Evolutionary conservation across 108 stramenopile species (phyloP).

Genomic region (Cylindrotheca closterium): DNA sequence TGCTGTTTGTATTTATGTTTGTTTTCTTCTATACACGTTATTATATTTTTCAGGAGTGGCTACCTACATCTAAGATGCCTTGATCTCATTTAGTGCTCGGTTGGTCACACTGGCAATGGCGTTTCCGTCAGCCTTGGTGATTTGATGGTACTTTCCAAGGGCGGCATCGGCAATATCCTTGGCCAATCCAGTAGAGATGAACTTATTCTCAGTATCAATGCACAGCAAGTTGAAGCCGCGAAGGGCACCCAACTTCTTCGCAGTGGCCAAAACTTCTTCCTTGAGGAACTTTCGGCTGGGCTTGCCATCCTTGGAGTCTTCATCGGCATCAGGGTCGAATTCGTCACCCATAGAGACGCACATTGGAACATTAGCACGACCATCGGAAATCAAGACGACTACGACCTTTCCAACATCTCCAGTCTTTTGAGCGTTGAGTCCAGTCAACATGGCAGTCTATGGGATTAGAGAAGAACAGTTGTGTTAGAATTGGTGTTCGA

Average conservation of each 20-base stretch:
- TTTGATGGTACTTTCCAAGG: slow-evolving; percentile 84
- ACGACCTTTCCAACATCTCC: slow-evolving; percentile 97
- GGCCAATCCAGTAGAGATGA: slow-evolving; percentile 94
- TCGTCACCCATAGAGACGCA: slow-evolving; percentile 86
- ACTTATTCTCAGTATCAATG: slow-evolving; percentile 96
- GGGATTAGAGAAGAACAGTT: background rate
- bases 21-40: slow-evolving; percentile 1
- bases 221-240: slow-evolving; percentile 92
- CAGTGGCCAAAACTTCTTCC: slow-evolving; percentile 93
- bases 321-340: slow-evolving; percentile 77
- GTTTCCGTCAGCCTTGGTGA: slow-evolving; percentile 85
- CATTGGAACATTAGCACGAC: slow-evolving; percentile 95
- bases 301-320: slow-evolving; percentile 91
- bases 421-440: slow-evolving; percentile 91
- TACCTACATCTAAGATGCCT: slow-evolving; percentile 17
- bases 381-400: slow-evolving; percentile 91
- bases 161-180: slow-evolving; percentile 96
- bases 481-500: background rate
- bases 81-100: slow-evolving; percentile 74
- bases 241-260: slow-evolving; percentile 80
- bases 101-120: slow-evolving; percentile 86
- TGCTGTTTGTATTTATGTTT: background rate
- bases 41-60: background rate
- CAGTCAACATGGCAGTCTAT: slow-evolving; percentile 81
- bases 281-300: slow-evolving; percentile 89